Percentiles rank a stretch among this genome's conserved stretches.
Evolutionary conservation across 2,329 filamentous ascomycete species (phyloP).

Genomic region (Capronia coronata): DNA sequence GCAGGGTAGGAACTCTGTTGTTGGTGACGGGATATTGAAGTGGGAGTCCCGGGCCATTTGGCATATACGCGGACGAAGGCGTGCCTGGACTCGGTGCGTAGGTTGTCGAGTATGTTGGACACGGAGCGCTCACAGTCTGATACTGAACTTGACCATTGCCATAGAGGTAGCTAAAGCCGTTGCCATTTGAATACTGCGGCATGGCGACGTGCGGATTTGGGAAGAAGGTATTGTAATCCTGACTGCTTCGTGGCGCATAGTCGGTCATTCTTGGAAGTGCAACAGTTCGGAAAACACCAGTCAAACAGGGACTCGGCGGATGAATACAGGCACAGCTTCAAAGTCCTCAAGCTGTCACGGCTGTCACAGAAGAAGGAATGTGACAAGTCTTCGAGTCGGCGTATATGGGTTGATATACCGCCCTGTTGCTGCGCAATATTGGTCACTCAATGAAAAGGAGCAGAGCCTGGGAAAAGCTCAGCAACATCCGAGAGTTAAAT

Average conservation of each 20-base stretch:
- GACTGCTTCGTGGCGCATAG: constrained; percentile 36
- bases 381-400: constrained; percentile 15
- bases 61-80: constrained; percentile 32
- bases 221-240: constrained; percentile 31
- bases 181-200: constrained; percentile 29
- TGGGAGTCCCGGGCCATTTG: constrained; percentile 31
- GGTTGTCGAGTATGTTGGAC: constrained; percentile 36
- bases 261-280: constrained; percentile 34
- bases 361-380: constrained; percentile 17
- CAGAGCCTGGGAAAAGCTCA: not conserved
- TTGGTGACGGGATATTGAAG: constrained; percentile 31
- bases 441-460: not conserved
- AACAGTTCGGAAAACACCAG: constrained; percentile 16
- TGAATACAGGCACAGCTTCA: constrained; percentile 14
- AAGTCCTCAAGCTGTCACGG: constrained; percentile 16
- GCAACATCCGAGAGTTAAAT: not conserved
- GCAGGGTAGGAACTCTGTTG: constrained; percentile 30
- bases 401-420: not conserved
- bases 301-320: constrained; percentile 16
- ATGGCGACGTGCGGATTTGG: constrained; percentile 25
- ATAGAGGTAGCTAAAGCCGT: constrained; percentile 27
- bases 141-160: constrained; percentile 28
- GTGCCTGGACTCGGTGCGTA: constrained; percentile 35
- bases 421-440: not conserved
- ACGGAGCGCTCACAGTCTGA: constrained; percentile 29